Evolutionary conservation across 2,329 filamentous ascomycete species (phyloP).

Genomic region (Colletotrichum sp.): DNA sequence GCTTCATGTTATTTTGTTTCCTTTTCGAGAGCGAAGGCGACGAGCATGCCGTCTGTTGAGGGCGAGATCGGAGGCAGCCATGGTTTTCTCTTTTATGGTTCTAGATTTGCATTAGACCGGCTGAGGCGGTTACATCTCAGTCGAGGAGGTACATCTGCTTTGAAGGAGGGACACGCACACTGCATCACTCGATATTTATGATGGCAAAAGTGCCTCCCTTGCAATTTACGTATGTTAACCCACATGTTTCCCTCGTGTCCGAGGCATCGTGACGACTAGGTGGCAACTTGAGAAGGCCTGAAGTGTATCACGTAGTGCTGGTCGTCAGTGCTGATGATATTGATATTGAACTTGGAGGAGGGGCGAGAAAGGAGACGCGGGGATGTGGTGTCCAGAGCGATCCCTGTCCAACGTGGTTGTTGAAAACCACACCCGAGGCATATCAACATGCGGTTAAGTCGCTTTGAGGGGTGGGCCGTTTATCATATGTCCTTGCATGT

Average conservation of each 20-base stretch:
- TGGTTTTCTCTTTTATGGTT: background rate
- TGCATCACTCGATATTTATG: background rate
- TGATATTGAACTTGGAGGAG: background rate
- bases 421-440: background rate
- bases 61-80: background rate
- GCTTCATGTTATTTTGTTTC: background rate
- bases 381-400: background rate
- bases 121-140: background rate
- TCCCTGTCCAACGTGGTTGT: background rate
- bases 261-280: background rate
- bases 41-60: conserved; percentile 14
- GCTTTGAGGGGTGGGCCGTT: background rate
- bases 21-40: conserved; percentile 13
- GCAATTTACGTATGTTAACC: background rate
- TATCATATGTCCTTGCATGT: background rate
- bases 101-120: conserved; percentile 19
- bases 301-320: background rate
- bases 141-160: background rate
- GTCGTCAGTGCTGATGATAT: background rate
- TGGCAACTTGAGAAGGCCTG: background rate
- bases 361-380: background rate
- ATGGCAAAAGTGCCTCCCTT: background rate
- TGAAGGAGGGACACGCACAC: background rate
- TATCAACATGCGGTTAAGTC: background rate
- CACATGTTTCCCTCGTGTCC: background rate